Base-by-base conservation (phyloP, 768 basidiomycete species). In the Obba rivulosa region DNA sequence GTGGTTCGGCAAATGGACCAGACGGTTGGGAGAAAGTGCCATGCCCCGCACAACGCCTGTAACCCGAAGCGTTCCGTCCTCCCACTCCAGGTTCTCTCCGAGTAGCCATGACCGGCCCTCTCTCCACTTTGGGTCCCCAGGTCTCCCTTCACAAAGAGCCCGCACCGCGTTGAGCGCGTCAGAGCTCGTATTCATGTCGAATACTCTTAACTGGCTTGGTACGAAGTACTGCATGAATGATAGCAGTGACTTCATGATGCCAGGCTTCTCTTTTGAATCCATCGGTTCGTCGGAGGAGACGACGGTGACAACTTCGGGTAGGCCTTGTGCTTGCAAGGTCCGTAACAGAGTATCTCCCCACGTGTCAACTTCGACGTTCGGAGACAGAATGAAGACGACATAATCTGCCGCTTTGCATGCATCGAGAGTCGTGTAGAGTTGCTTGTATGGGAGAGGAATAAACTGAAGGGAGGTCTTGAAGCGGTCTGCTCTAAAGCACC, bases 171-270 rank as follows among this genome's bases (percentile, higher is more conserved):
- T 90, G 14, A 88, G 63, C 9, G 78, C 69, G 57, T 95, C 92
- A 4, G 85, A 73, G 20, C 73, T 58, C 1, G 68, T 65, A 46
- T 80, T 73, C 40, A 92, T 66, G 66, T 93, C 91, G 59, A 83
- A 87, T 0, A 98, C 75, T 28, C 84, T 77, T 8, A 75, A 69
- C 58, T 93, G 86, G 20, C 77, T 74, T 2, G 95, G 95, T 51
- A 90, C 88, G 66, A 98, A 99, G 68, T 97, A 97, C 54, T 85
- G 85, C 49, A 94, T 83, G 72, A 97, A 99, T 9, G 93, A 96
- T 8, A 95, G 76, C 4, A 97, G 74, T 1, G 92, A 96, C 69
- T 91, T 93, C 47, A 91, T 69, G 41, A 92, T 77, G 16, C 79
- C 79, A 1, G 79, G 59, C 24, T 80, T 80, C 25, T 79, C 69